Conservation (phyloP, 106 monocot species). For the Hemerocallis citrina region DNA sequence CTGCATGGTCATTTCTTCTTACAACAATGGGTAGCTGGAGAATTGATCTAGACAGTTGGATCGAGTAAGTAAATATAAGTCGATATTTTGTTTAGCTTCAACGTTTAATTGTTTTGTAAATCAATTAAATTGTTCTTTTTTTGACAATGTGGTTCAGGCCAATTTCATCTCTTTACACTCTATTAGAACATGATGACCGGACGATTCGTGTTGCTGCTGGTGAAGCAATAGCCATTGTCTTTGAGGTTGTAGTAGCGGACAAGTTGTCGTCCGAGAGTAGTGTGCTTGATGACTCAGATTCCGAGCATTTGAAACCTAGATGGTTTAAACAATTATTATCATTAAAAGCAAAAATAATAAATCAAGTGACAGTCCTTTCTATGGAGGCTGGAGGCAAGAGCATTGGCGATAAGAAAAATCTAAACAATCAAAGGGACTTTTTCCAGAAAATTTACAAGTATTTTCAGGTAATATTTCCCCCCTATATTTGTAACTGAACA, state of each 20-base stretch:
- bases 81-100: neutral
- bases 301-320: constrained; percentile 28
- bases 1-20: constrained; percentile 90
- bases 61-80: constrained; percentile 53
- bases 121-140: neutral
- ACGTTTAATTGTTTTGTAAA: neutral
- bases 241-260: constrained; percentile 59
- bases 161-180: constrained; percentile 55
- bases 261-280: constrained; percentile 31
- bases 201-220: constrained; percentile 93
- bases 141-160: constrained; percentile 33
- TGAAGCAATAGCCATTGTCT: constrained; percentile 81
- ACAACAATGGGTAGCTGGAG: constrained; percentile 58
- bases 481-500: neutral
- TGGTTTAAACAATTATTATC: constrained; percentile 42
- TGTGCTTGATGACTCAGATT: constrained; percentile 14
- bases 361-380: constrained; percentile 46
- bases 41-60: constrained; percentile 72
- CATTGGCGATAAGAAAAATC: constrained; percentile 67
- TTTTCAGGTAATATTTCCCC: constrained; percentile 42
- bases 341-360: constrained; percentile 72
- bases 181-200: constrained; percentile 77
- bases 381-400: constrained; percentile 91
- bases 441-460: constrained; percentile 75
- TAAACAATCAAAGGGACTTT: constrained; percentile 56